These are phyloP conservation scores for Penicillium malachiteum DNA, from an alignment of 495 filamentous ascomycete genomes.

Conservation along the genomic window DNA sequence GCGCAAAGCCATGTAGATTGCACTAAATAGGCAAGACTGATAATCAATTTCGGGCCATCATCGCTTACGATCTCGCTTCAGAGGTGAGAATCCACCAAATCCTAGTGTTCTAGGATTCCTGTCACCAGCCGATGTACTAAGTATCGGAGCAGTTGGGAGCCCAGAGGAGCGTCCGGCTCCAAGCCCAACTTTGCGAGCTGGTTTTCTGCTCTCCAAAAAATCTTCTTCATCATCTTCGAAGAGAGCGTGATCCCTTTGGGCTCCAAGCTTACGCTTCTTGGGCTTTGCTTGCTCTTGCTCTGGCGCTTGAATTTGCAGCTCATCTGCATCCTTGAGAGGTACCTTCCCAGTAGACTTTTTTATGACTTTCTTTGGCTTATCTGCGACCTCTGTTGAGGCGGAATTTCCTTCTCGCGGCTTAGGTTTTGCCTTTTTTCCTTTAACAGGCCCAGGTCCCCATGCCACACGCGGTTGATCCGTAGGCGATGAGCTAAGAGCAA, in stretches of 20 bases:
- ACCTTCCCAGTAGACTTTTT: conserved; percentile 3
- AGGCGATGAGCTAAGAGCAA: neutral
- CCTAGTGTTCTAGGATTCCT: conserved; percentile 15
- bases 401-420: conserved; percentile 6
- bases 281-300: conserved; percentile 54
- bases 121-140: conserved; percentile 15
- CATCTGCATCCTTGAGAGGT: conserved; percentile 5
- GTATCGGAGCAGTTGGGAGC: conserved; percentile 18
- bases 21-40: neutral
- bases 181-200: conserved; percentile 29
- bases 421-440: conserved; percentile 4
- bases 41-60: neutral
- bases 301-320: neutral
- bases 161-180: conserved; percentile 20
- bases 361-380: conserved; percentile 7
- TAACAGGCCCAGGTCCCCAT: neutral
- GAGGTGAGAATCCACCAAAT: conserved; percentile 65
- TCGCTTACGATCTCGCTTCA: conserved; percentile 74
- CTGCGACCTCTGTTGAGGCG: neutral
- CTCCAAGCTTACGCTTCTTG: conserved; percentile 75
- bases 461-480: neutral
- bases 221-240: conserved; percentile 70
- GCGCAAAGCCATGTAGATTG: too few relatives aligned
- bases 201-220: conserved; percentile 27
- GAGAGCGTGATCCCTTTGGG: conserved; percentile 59